A percentile compares a stretch with the other conserved stretches of the same genome.
These are phyloP conservation scores for Gastroboletus turbinatus DNA, from an alignment of 1,284 basidiomycete species.

Conservation along the genomic window DNA sequence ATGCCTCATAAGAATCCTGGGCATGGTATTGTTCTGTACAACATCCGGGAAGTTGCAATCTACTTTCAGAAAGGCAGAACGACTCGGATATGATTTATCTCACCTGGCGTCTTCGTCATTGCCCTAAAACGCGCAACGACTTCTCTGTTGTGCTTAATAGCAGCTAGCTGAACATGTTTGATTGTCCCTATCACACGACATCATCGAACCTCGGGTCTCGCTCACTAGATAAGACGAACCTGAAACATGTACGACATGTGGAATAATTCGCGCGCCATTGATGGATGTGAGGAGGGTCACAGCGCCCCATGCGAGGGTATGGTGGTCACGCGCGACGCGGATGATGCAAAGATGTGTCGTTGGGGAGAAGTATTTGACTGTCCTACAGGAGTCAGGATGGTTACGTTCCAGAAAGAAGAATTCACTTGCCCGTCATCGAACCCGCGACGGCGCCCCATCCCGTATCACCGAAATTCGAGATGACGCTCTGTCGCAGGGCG, in stretches of 20 bases:
- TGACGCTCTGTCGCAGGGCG: slow-evolving; percentile 67
- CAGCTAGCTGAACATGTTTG: slow-evolving; percentile 73
- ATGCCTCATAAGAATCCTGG: slow-evolving; percentile 58
- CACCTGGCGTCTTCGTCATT: slow-evolving; percentile 51
- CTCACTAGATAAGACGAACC: slow-evolving; percentile 42
- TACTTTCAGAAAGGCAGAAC: background rate
- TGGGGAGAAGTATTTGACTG: slow-evolving; percentile 83
- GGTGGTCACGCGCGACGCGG: slow-evolving; percentile 73
- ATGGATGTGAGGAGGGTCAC: slow-evolving; percentile 62
- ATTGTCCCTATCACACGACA: slow-evolving; percentile 60
- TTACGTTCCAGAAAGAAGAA: background rate
- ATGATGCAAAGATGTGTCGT: slow-evolving; percentile 76
- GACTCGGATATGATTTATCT: slow-evolving; percentile 6
- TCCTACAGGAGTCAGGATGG: background rate
- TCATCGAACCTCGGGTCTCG: background rate
- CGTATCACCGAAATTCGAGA: slow-evolving; percentile 71
- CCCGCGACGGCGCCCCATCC: slow-evolving; percentile 77
- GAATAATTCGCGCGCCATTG: slow-evolving; percentile 57
- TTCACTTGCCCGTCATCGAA: slow-evolving; percentile 58
- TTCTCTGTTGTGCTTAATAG: slow-evolving; percentile 68
- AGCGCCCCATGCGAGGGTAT: slow-evolving; percentile 71
- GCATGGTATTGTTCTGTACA: slow-evolving; percentile 42
- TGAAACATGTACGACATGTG: slow-evolving; percentile 72
- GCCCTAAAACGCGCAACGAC: slow-evolving; percentile 64
- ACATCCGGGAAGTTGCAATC: background rate